Base-by-base conservation (phyloP, 78 protist genomes). In the Speleostelium caveatum region DNA sequence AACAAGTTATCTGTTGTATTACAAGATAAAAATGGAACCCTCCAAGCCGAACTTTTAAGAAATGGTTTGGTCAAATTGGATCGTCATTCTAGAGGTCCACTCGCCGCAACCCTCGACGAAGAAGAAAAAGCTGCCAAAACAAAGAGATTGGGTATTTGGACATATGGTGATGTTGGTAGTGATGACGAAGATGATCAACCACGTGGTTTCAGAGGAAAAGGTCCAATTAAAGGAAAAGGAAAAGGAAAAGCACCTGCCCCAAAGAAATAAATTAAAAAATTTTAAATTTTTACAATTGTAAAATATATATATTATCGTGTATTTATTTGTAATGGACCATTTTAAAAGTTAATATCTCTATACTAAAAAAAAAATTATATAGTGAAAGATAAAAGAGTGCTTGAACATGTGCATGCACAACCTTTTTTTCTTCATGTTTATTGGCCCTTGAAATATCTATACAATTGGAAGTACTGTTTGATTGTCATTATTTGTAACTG, bases 161-260 rank as follows among this genome's bases (percentile, higher is more conserved):
- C 38, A 22, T 36, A 58, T 36, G 95, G 95, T 69, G 75, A 91
- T 36, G 24, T 73, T n/a, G 87, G 56, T 6, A 53, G 65, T 39
- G 95, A 91, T 51, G 95, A 91, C 24, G 95, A 91, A 36, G 90
- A 78, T 68, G 93, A 33, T n/a, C 16, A 24, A 30, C 51, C 51
- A 56, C 63, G 66, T 38, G 68, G 62, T 30, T 42, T 42, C 17
- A 41, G 32, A 24, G 36, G 32, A 5, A 78, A 58, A 78, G 71
- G 77, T 56, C n/a, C n/a, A 45, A 45, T 45, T 14, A 45, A 45
- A 45, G 79, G 91, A 41, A 24, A 41, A 14, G 3, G 30, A 4
- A 65, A 60, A 56, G 6, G 30, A 56, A 7, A 56, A 19, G 53
- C n/a, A 14, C n/a, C n/a, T 45, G 53, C 53, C 10, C 53, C 53